Evolutionary conservation across 768 basidiomycete species (phyloP), one percentile per base, ranked within the genome.

Genomic region (Lactarius deliciosus): DNA sequence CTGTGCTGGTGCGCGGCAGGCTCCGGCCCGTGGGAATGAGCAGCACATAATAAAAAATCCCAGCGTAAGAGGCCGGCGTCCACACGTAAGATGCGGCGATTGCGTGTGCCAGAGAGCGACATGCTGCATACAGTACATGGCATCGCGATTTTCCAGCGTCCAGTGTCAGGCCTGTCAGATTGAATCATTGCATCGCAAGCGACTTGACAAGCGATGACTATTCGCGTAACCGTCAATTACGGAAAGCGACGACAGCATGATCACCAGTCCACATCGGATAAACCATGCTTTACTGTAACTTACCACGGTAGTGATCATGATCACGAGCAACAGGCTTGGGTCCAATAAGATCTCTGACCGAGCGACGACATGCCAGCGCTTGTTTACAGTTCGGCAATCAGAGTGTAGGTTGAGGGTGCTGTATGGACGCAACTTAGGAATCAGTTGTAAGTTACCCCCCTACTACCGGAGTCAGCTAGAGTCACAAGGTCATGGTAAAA

Each of bases 11-110:
- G 1, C 13, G 25, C 22, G 50, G 50, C 50, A 53, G 22, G 4
- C 50, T 25, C 50, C 50, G 50, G 50, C 50, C 50, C 50, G 50
- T 53, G 50, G 50, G 50, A 53, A 16, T 5, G n/a, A 22, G 5
- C 1, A 9, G 41, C 15, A 18, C 41, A 41, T 16, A 18, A 41
- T 10, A n/a, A 9, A 45, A 47, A 47, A n/a, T 15, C 15, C 22
- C 47, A 47, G 45, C 45, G n/a, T n/a, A 15, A 47, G 45, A 20
- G 45, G 22, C 22, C 9, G 11, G 10, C 45, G 47, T 22, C 22
- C 2, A 53, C 50, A 53, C 50, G 50, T 53, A 53, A 53, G 25
- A 53, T 53, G 50, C 50, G 50, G 50, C 50, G 50, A 25, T 53
- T 53, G 50, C 22, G 50, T 25, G 50, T 15, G 50, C 50, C 22